phyloP scores from a whole-genome alignment of 2,329 filamentous ascomycete genomes.

The Fusarium subtropicale region DNA sequence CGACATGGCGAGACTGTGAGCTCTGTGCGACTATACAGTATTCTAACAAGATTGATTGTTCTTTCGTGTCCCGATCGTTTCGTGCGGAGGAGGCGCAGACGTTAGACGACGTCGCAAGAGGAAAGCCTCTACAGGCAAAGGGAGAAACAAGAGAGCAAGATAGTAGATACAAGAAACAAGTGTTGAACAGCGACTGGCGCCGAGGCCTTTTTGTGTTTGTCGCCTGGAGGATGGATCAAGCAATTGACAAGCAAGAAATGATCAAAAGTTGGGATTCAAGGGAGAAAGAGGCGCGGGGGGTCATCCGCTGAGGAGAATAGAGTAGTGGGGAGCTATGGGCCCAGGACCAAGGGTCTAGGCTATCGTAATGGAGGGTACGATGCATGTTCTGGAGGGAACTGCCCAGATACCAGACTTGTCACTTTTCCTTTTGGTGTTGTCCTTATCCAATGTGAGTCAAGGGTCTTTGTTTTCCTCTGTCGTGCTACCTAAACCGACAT shows the following conservation, averaged over 20 bases:
- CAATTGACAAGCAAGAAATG: neutral
- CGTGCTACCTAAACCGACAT: neutral
- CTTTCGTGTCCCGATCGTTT: neutral
- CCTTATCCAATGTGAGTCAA: neutral
- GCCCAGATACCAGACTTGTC: neutral
- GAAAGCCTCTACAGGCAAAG: neutral
- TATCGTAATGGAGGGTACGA: constrained; percentile 6
- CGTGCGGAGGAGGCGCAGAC: constrained; percentile 2
- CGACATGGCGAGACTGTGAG: constrained; percentile 11
- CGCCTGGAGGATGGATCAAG: neutral
- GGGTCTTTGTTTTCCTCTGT: neutral
- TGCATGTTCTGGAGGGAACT: neutral
- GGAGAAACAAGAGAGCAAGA: neutral
- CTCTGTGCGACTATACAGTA: neutral
- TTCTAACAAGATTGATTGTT: neutral
- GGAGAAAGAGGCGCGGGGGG: neutral
- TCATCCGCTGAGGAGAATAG: neutral
- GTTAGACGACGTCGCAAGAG: neutral
- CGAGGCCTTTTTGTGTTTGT: constrained; percentile 1
- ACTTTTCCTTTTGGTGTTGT: neutral
- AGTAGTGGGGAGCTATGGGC: neutral
- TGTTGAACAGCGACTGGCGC: neutral
- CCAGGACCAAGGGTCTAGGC: constrained; percentile 4
- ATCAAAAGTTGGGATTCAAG: neutral
- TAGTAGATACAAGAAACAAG: neutral